These are phyloP conservation scores for Ceriops zippeliana DNA, from an alignment of 345 rosid species.

Conservation along the genomic window DNA sequence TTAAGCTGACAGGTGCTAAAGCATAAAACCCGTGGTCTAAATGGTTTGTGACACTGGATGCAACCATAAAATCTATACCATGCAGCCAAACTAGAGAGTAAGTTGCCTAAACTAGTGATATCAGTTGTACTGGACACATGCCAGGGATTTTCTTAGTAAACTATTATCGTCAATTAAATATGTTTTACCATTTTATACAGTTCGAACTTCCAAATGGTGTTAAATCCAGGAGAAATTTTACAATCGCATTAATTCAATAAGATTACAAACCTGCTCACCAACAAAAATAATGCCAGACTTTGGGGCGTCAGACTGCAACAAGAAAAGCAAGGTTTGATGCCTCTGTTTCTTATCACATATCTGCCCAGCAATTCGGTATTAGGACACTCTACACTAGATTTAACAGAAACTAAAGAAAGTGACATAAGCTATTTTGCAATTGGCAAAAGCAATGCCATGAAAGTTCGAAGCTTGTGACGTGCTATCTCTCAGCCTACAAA, in stretches of 20 bases:
- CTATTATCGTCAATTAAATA: background rate
- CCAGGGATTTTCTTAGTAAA: too few species aligned
- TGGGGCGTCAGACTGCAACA: slow-evolving; percentile 59
- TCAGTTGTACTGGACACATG: background rate
- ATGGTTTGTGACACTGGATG: background rate
- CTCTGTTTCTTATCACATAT: slow-evolving; percentile 45
- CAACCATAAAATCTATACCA: background rate
- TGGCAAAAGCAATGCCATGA: background rate
- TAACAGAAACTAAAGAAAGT: background rate
- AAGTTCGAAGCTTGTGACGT: background rate
- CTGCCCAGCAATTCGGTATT: slow-evolving; percentile 35
- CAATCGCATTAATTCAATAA: too few species aligned
- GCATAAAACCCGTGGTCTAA: too few species aligned
- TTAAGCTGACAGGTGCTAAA: too few species aligned
- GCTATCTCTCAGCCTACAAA: background rate
- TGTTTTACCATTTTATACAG: background rate
- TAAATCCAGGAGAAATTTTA: too few species aligned
- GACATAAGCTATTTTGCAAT: background rate
- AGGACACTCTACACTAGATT: slow-evolving; percentile 5
- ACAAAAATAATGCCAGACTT: slow-evolving; percentile 74
- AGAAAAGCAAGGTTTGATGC: slow-evolving; percentile 52
- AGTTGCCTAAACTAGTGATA: background rate
- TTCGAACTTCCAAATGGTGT: background rate
- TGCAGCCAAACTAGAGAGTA: too few species aligned
- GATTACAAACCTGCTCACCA: slow-evolving; percentile 65